phyloP scores from a whole-genome alignment of 495 filamentous ascomycete species.

The Penicilliopsis zonata region DNA sequence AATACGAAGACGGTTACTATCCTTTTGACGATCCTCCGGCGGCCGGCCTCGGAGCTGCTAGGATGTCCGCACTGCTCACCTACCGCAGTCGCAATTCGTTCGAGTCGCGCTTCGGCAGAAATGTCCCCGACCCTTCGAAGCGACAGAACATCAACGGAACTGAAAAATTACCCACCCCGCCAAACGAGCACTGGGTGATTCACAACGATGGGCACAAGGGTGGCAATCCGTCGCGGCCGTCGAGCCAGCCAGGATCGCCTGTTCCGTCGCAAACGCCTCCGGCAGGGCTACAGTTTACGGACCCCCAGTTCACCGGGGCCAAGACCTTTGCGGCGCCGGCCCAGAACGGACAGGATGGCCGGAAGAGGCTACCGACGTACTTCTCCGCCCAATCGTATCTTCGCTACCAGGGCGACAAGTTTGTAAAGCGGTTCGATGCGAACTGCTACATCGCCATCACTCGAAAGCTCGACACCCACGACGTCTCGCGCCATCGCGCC shows the following conservation, averaged over 20 bases:
- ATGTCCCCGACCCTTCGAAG: constrained; percentile 73
- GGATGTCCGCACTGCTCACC: constrained; percentile 91
- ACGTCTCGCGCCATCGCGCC: constrained; percentile 65
- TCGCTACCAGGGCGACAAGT: constrained; percentile 94
- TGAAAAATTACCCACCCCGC: constrained; percentile 48
- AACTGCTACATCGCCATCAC: constrained; percentile 99
- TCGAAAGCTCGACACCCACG: constrained; percentile 96
- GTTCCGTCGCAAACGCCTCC: constrained; percentile 5
- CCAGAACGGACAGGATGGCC: constrained; percentile 9
- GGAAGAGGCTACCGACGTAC: constrained; percentile 60
- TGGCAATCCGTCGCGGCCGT: constrained; percentile 23
- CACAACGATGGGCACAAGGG: constrained; percentile 90
- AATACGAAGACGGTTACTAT: constrained; percentile 97
- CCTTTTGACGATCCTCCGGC: constrained; percentile 68
- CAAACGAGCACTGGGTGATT: constrained; percentile 80
- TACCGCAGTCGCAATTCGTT: constrained; percentile 96
- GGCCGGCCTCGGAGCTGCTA: constrained; percentile 81
- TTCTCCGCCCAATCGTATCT: constrained; percentile 97
- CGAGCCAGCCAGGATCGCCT: constrained; percentile 25
- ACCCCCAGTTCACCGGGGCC: constrained; percentile 72
- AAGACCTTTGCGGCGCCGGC: constrained; percentile 29
- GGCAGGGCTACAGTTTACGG: constrained; percentile 37
- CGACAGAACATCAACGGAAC: constrained; percentile 65
- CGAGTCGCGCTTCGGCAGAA: constrained; percentile 86
- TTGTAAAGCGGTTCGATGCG: constrained; percentile 91